Evolutionary conservation across 2,329 filamentous ascomycete genomes (phyloP).

Genomic region (Magnaporthales sp.): DNA sequence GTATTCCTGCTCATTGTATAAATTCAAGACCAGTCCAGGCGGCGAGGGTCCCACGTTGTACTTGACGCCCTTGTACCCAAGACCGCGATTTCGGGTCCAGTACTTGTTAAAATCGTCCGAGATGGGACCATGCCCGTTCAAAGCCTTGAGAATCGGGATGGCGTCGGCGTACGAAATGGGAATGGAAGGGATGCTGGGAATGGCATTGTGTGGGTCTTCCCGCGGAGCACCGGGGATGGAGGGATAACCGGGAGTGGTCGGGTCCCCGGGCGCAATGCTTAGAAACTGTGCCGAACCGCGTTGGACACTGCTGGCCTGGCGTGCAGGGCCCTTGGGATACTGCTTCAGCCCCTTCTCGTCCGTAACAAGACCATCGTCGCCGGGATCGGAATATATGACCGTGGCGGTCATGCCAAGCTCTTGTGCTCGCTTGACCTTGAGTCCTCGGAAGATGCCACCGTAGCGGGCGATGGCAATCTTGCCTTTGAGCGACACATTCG

Average conservation of each 20-base stretch:
- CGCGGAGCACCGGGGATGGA: slow-evolving; percentile 84
- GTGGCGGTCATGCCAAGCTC: slow-evolving; percentile 84
- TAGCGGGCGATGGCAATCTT: slow-evolving; percentile 87
- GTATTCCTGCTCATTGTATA: slow-evolving; percentile 74
- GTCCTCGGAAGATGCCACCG: slow-evolving; percentile 75
- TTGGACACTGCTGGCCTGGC: slow-evolving; percentile 84
- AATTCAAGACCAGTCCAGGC: slow-evolving; percentile 55
- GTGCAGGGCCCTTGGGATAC: slow-evolving; percentile 80
- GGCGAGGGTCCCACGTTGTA: slow-evolving; percentile 84
- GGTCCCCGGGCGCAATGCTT: slow-evolving; percentile 62
- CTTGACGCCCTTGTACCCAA: slow-evolving; percentile 70
- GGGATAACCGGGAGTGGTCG: slow-evolving; percentile 88
- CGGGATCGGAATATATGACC: slow-evolving; percentile 80
- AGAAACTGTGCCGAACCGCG: slow-evolving; percentile 79
- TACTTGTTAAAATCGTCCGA: slow-evolving; percentile 62
- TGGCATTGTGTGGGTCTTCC: slow-evolving; percentile 57
- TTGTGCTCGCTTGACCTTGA: slow-evolving; percentile 89
- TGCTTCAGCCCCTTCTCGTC: slow-evolving; percentile 69
- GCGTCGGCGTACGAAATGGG: slow-evolving; percentile 86
- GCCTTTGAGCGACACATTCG: slow-evolving; percentile 67
- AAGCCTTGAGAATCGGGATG: slow-evolving; percentile 75
- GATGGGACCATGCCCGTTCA: slow-evolving; percentile 81
- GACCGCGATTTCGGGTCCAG: slow-evolving; percentile 63
- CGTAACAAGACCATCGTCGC: slow-evolving; percentile 75
- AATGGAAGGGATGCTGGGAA: slow-evolving; percentile 79